These are phyloP conservation scores for Schizosaccharomyces osmophilus DNA, from an alignment of 805 yeast species.

Conservation along the genomic window DNA sequence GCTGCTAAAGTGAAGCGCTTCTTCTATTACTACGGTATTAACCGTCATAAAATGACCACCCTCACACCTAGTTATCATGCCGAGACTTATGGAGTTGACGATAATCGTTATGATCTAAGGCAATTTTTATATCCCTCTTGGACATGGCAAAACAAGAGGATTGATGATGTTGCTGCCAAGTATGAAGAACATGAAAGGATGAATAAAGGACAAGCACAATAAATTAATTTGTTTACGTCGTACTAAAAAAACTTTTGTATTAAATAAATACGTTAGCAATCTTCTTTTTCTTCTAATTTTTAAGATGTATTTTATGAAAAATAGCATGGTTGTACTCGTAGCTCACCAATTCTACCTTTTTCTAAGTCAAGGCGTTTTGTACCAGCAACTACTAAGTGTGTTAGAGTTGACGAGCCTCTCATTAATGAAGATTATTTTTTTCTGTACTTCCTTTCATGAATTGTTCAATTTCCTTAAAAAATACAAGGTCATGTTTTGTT, in stretches of 20 bases:
- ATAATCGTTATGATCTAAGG: conserved; percentile 80
- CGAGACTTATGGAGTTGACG: conserved; percentile 94
- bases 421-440: background rate
- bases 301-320: no score
- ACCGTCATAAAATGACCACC: conserved; percentile 94
- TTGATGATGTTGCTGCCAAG: conserved; percentile 49
- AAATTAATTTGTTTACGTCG: no score
- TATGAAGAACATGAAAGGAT: conserved; percentile 9
- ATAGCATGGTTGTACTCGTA: no score
- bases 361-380: no score
- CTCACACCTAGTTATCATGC: conserved; percentile 94
- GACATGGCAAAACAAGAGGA: conserved; percentile 71
- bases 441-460: background rate
- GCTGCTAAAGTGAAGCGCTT: conserved; percentile 83
- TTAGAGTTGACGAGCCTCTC: no score
- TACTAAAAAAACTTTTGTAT: no score
- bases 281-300: no score
- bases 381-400: no score
- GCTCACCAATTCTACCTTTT: no score
- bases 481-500: background rate
- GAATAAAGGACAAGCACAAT: background rate
- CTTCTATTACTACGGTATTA: conserved; percentile 80
- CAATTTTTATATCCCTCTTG: conserved; percentile 89
- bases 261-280: no score
- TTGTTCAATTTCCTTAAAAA: background rate